phyloP scores from a whole-genome alignment of 148 eudicot genomes.

The Nyssa sinensis region DNA sequence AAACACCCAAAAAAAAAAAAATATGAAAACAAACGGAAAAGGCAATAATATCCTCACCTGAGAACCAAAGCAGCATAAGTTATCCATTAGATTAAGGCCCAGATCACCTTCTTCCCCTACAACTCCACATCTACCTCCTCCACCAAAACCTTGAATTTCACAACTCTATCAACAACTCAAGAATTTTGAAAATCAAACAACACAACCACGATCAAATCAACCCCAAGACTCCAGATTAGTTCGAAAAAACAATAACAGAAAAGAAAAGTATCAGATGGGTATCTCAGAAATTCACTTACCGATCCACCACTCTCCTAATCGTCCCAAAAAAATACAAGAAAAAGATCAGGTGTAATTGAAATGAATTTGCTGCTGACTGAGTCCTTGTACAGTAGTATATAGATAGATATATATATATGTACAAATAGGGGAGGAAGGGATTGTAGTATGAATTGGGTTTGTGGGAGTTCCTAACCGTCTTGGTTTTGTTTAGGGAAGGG shows the following conservation, averaged over 20 bases:
- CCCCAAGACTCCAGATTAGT: neutral
- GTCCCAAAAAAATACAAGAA: neutral
- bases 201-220: neutral
- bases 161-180: conserved; percentile 18
- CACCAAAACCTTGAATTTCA: conserved; percentile 14
- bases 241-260: neutral
- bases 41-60: conserved; percentile 28
- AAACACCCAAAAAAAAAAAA: too few relatives aligned
- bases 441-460: neutral
- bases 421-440: conserved; percentile 7
- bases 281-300: conserved; percentile 15
- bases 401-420: neutral
- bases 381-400: neutral
- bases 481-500: neutral
- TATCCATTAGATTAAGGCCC: conserved; percentile 50
- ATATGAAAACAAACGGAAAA: neutral
- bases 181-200: conserved; percentile 21
- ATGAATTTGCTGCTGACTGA: neutral
- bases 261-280: neutral
- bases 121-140: conserved; percentile 38
- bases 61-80: conserved; percentile 52
- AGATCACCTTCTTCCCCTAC: conserved; percentile 32
- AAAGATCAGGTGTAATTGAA: neutral
- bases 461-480: neutral
- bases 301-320: conserved; percentile 12